Percentiles rank a stretch among this genome's conserved stretches.
These are phyloP conservation scores for Mycena vitilis DNA, from an alignment of 768 basidiomycete genomes.

Conservation along the genomic window DNA sequence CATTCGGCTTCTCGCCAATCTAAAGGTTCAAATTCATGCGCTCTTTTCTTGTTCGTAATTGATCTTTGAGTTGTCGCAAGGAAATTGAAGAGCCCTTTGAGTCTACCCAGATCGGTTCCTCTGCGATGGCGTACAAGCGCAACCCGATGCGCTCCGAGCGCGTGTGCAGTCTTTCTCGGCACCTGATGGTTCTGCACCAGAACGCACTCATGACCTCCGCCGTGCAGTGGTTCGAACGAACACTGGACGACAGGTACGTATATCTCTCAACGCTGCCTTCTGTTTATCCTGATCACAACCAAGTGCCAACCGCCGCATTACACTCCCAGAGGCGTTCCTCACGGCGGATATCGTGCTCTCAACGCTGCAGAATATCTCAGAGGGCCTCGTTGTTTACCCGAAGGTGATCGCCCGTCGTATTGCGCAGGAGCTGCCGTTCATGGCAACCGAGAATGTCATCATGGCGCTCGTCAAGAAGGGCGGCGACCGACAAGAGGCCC, in stretches of 20 bases:
- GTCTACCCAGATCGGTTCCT: conserved; percentile 96
- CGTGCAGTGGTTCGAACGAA: conserved; percentile 99
- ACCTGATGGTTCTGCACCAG: conserved; percentile 95
- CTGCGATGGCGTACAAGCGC: conserved; percentile 99
- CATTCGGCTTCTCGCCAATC: conserved; percentile 90
- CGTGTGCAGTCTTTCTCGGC: conserved; percentile 94
- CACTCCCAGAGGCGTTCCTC: conserved; percentile 95
- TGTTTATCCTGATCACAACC: background rate
- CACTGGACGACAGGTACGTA: conserved; percentile 89
- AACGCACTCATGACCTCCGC: conserved; percentile 95
- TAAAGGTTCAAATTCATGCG: conserved; percentile 67
- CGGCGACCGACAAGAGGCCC: conserved; percentile 95
- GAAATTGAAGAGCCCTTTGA: conserved; percentile 99
- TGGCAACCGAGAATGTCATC: conserved; percentile 99
- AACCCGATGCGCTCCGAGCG: conserved; percentile 99
- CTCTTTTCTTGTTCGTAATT: background rate
- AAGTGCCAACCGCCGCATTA: conserved; percentile 96
- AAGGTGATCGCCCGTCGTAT: conserved; percentile 94
- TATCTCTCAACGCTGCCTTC: background rate
- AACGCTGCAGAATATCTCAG: conserved; percentile 95
- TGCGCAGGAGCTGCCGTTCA: conserved; percentile 96
- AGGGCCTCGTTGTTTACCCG: conserved; percentile 99
- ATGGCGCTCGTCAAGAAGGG: conserved; percentile 98
- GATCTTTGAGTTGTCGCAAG: conserved; percentile 45
- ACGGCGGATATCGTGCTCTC: conserved; percentile 97